A percentile compares a stretch with the other conserved stretches of the same genome.
Evolutionary conservation across 371 early-diverging fungal genomes (phyloP).

Genomic region (Capniomyces stellatus): DNA sequence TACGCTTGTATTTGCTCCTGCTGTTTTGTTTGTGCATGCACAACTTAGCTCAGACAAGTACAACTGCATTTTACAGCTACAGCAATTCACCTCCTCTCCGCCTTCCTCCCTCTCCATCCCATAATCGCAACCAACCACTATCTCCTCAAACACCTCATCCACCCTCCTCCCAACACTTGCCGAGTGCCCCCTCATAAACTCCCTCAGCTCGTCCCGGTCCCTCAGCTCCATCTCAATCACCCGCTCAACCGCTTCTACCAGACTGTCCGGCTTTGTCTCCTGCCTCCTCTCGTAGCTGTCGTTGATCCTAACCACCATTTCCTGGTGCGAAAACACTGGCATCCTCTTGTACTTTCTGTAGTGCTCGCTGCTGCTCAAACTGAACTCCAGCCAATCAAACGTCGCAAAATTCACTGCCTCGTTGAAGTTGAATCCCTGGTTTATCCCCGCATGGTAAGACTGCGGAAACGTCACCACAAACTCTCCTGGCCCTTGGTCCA

Average conservation of each 20-base stretch:
- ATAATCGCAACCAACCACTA: no score
- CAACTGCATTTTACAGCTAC: no score
- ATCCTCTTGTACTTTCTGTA: conserved; percentile 58
- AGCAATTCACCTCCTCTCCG: not conserved
- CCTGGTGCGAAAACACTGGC: conserved; percentile 90
- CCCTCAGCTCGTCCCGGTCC: conserved; percentile 20
- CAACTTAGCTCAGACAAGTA: no score
- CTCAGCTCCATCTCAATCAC: conserved; percentile 37
- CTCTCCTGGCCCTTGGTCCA: conserved; percentile 85
- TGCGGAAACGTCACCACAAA: conserved; percentile 91
- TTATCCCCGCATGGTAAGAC: conserved; percentile 91
- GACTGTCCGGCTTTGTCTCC: conserved; percentile 13
- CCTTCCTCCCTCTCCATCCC: no score
- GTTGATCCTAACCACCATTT: conserved; percentile 47
- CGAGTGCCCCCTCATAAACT: not conserved
- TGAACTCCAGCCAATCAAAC: conserved; percentile 75
- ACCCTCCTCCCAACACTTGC: not conserved
- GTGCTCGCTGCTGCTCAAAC: conserved; percentile 52
- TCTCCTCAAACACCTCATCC: no score
- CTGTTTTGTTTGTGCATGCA: no score
- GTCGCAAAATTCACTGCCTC: conserved; percentile 95
- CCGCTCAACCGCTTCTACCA: conserved; percentile 32
- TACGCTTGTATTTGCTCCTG: no score
- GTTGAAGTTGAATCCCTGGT: conserved; percentile 91
- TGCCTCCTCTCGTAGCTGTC: conserved; percentile 17